A percentile compares a stretch with the other conserved stretches of the same genome.
phyloP scores from a whole-genome alignment of 2,329 filamentous ascomycete genomes.

The Talaromyces atroroseus region DNA sequence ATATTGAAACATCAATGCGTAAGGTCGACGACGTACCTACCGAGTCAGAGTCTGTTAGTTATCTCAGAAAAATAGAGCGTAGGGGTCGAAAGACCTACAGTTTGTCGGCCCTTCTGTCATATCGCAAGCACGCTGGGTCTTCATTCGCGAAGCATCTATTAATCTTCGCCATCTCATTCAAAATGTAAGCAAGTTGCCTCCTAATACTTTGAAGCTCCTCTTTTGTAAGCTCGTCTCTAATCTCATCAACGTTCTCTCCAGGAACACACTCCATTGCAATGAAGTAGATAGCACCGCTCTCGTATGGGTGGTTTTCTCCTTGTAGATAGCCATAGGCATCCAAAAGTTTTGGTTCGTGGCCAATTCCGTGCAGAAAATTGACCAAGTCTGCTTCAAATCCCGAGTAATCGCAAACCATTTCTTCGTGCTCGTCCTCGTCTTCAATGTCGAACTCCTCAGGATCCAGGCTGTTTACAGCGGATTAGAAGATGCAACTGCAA shows the following conservation, averaged over 20 bases:
- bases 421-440: not conserved
- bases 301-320: not conserved
- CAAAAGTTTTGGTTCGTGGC: not conserved
- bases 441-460: not conserved
- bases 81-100: not conserved
- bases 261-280: not conserved
- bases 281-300: not conserved
- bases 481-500: too few relatives aligned
- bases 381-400: not conserved
- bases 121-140: not conserved
- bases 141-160: not conserved
- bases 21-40: not conserved
- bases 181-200: not conserved
- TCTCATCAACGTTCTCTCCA: not conserved
- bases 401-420: not conserved
- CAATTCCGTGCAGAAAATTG: not conserved
- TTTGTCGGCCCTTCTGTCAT: not conserved
- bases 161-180: not conserved
- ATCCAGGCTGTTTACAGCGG: not conserved
- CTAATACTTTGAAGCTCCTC: not conserved
- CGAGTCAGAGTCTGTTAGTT: not conserved
- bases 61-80: not conserved
- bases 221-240: not conserved
- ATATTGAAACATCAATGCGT: not conserved
- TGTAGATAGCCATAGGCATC: not conserved